Evolutionary conservation across 2,329 filamentous ascomycete species (phyloP).

Genomic region (Colletotrichum trifolii): DNA sequence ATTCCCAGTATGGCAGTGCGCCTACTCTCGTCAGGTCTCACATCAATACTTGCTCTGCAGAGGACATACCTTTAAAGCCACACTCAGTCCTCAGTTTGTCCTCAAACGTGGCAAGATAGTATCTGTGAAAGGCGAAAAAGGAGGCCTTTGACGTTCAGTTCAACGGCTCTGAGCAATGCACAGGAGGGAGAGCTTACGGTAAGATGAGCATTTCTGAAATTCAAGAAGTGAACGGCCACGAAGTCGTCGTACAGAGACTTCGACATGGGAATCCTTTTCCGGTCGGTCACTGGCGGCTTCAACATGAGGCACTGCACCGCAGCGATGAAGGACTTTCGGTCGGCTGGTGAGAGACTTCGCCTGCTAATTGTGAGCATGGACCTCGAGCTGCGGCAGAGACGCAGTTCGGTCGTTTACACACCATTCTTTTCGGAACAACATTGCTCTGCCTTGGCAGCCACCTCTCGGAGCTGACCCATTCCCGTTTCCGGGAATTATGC

Average conservation of each 20-base stretch:
- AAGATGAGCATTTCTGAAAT: constrained; percentile 23
- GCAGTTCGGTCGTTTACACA: neutral
- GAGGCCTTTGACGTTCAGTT: constrained; percentile 11
- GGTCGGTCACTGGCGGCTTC: constrained; percentile 36
- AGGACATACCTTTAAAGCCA: constrained; percentile 35
- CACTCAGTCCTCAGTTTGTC: constrained; percentile 35
- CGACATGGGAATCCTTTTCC: constrained; percentile 34
- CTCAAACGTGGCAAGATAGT: constrained; percentile 34
- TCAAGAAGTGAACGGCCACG: constrained; percentile 37
- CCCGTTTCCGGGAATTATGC: no score
- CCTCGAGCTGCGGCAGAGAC: neutral
- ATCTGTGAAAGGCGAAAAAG: constrained; percentile 37
- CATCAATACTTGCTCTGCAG: accelerated
- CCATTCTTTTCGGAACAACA: constrained; percentile 29
- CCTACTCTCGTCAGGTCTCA: neutral
- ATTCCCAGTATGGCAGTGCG: constrained; percentile 38
- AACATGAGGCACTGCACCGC: constrained; percentile 44
- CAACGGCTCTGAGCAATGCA: neutral
- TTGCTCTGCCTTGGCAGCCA: constrained; percentile 1
- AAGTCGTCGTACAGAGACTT: constrained; percentile 40
- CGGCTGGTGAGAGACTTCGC: constrained; percentile 38
- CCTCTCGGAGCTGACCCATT: no score
- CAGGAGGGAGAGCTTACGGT: constrained; percentile 14
- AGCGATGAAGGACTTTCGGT: constrained; percentile 41
- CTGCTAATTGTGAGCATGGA: constrained; percentile 3